These are phyloP conservation scores for Haematococcus sp. DNA, from an alignment of 139 green algal genomes.

Conservation along the genomic window DNA sequence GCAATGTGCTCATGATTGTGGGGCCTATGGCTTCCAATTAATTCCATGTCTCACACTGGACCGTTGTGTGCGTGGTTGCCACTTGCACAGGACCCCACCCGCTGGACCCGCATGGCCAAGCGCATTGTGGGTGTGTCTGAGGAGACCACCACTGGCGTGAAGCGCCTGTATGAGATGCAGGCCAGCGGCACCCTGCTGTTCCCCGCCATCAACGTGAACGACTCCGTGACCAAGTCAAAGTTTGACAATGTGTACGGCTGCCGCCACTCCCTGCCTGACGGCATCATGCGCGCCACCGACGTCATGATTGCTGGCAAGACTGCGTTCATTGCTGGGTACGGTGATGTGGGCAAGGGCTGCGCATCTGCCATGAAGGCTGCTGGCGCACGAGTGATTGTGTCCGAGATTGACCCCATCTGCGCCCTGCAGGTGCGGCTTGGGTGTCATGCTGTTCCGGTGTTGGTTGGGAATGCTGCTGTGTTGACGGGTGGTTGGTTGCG, in stretches of 20 bases:
- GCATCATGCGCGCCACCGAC: constrained; percentile 99
- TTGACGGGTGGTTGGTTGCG: too few relatives aligned
- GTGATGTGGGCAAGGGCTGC: constrained; percentile 99
- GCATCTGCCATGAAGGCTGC: constrained; percentile 95
- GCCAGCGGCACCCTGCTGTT: constrained; percentile 88
- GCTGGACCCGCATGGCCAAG: constrained; percentile 68
- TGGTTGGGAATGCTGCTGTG: too few relatives aligned
- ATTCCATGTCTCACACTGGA: too few relatives aligned
- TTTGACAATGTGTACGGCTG: constrained; percentile 99
- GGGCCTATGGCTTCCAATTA: too few relatives aligned
- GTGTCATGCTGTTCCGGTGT: too few relatives aligned
- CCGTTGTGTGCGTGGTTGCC: too few relatives aligned
- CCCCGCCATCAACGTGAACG: constrained; percentile 99
- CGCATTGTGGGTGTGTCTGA: constrained; percentile 92
- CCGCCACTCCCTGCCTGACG: constrained; percentile 98
- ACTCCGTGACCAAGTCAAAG: constrained; percentile 99
- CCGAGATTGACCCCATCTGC: constrained; percentile 99
- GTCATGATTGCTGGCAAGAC: constrained; percentile 92
- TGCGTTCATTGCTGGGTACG: constrained; percentile 87
- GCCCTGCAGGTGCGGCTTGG: constrained; percentile 79
- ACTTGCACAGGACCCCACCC: background rate
- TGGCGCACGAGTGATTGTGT: constrained; percentile 86
- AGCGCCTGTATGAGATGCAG: constrained; percentile 99
- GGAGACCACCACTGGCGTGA: constrained; percentile 99
- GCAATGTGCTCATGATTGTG: too few relatives aligned